Evolutionary conservation across 306 rosid genomes (phyloP).

Genomic region (Vigna angularis): DNA sequence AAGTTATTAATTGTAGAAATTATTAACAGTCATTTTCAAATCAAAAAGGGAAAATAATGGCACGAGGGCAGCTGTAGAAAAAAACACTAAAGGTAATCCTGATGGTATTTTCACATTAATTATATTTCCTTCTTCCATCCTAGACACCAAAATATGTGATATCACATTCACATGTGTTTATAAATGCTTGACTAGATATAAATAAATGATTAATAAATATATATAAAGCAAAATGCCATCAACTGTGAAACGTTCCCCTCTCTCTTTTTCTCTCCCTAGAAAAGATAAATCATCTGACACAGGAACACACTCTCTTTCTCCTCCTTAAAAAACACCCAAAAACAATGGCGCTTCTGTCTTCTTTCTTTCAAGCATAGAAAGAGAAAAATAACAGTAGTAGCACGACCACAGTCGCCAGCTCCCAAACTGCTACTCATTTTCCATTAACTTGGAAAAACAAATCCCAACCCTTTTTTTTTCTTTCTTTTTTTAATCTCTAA

Average conservation of each 20-base stretch:
- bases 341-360: constrained; percentile 71
- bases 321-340: constrained; percentile 52
- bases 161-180: background rate
- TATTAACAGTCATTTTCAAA: background rate
- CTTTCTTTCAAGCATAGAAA: constrained; percentile 59
- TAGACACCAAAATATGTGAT: background rate
- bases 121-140: background rate
- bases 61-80: background rate
- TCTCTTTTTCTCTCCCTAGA: constrained; percentile 40
- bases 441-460: constrained; percentile 35
- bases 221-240: background rate
- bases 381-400: constrained; percentile 48
- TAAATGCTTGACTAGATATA: background rate
- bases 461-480: constrained; percentile 20
- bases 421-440: constrained; percentile 43
- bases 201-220: background rate
- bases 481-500: background rate
- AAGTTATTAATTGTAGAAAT: background rate
- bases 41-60: background rate
- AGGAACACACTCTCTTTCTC: constrained; percentile 43
- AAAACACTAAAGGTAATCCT: background rate
- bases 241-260: constrained; percentile 26
- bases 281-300: constrained; percentile 53
- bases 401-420: constrained; percentile 30
- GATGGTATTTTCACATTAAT: background rate